Conservation (phyloP, 495 filamentous ascomycete species). For the Trichoderma reesei region DNA sequence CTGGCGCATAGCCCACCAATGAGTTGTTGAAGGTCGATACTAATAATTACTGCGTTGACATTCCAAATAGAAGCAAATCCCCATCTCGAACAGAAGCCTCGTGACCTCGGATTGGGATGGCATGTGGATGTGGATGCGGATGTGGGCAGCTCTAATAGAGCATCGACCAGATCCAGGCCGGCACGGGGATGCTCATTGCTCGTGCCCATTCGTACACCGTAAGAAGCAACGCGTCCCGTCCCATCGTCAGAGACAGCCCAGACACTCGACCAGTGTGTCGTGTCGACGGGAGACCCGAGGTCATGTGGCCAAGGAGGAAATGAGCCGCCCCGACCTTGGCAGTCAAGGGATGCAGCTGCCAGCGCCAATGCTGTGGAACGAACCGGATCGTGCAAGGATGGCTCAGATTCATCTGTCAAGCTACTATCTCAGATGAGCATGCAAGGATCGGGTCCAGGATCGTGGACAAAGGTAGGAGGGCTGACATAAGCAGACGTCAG, state of each 20-base stretch:
- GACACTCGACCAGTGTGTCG: neutral
- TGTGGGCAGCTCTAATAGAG: neutral
- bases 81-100: neutral
- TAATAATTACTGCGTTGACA: neutral
- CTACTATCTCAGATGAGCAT: neutral
- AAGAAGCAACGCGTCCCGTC: neutral
- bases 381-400: neutral
- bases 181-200: neutral
- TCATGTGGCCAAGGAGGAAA: conserved; percentile 8
- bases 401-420: conserved; percentile 2
- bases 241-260: too few relatives aligned
- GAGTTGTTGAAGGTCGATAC: neutral
- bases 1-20: neutral
- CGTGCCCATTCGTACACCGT: neutral
- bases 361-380: neutral
- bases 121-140: too few relatives aligned
- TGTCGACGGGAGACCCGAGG: neutral
- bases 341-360: neutral
- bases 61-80: neutral
- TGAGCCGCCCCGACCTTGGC: neutral
- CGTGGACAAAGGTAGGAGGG: neutral
- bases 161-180: neutral
- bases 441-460: neutral
- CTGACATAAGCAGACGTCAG: neutral
- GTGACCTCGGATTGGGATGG: neutral